Percentiles rank a stretch among this genome's conserved stretches.
Evolutionary conservation across 2,329 filamentous ascomycete species (phyloP).

Genomic region (Ophiostoma angusticollis): DNA sequence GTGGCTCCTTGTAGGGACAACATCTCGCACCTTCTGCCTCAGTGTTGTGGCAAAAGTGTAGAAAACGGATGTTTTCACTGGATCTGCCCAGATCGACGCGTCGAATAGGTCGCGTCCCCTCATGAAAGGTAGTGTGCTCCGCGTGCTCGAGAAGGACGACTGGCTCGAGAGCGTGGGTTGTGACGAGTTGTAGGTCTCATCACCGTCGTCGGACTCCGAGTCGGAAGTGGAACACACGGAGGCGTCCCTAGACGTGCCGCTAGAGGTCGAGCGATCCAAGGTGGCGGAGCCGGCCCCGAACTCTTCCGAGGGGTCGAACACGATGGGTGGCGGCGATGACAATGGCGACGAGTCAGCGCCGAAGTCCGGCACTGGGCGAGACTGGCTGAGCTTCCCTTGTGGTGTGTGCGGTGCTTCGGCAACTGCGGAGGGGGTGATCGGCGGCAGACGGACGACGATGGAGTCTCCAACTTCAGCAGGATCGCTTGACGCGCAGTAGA

Average conservation of each 20-base stretch:
- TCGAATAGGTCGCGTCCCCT: constrained; percentile 63
- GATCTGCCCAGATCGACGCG: constrained; percentile 55
- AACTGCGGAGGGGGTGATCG: background rate
- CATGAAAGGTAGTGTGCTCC: constrained; percentile 40
- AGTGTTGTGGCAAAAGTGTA: constrained; percentile 60
- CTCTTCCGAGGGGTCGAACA: constrained; percentile 38
- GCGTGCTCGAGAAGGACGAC: constrained; percentile 17
- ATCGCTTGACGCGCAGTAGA: background rate
- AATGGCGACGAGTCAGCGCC: constrained; percentile 43
- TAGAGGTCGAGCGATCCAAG: constrained; percentile 23
- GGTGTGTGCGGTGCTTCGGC: constrained; percentile 13
- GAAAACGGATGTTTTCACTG: constrained; percentile 55
- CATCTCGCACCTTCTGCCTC: constrained; percentile 49
- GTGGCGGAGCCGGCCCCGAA: constrained; percentile 18
- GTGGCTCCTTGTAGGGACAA: constrained; percentile 52
- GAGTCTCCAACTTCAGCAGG: background rate
- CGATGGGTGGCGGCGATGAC: constrained; percentile 40
- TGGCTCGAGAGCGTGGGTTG: constrained; percentile 23
- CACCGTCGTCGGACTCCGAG: constrained; percentile 25
- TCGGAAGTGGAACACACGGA: constrained; percentile 4
- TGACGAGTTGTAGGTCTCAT: constrained; percentile 29
- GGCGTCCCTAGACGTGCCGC: constrained; percentile 20
- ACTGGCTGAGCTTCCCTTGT: constrained; percentile 8
- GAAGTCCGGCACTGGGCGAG: constrained; percentile 13
- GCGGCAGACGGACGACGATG: constrained; percentile 9